Evolutionary conservation across 768 basidiomycete species (phyloP).

Genomic region (Dendrothele bispora): DNA sequence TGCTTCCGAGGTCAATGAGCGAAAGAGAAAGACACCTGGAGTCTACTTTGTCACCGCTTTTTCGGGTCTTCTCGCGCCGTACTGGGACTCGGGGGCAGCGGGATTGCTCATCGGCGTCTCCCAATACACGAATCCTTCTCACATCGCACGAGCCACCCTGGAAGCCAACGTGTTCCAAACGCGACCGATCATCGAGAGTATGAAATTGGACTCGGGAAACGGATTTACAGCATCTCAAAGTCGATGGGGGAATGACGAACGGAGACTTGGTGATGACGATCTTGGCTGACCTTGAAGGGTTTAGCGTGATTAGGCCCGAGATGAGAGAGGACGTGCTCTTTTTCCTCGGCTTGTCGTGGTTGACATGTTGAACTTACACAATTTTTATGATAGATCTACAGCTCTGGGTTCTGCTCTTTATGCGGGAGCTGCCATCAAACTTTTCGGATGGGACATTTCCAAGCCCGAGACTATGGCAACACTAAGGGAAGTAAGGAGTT

Average conservation of each 20-base stretch:
- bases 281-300: conserved; percentile 87
- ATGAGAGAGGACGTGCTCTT: conserved; percentile 83
- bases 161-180: conserved; percentile 98
- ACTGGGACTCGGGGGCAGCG: conserved; percentile 93
- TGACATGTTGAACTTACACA: too few species aligned
- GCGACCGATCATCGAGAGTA: conserved; percentile 90
- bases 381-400: conserved; percentile 63
- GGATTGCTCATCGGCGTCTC: conserved; percentile 84
- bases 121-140: conserved; percentile 85
- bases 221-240: conserved; percentile 82
- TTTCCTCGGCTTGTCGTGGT: too few species aligned
- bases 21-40: conserved; percentile 78
- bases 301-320: conserved; percentile 86
- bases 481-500: conserved; percentile 78
- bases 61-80: conserved; percentile 92
- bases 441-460: conserved; percentile 91
- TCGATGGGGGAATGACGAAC: conserved; percentile 97
- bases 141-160: conserved; percentile 91
- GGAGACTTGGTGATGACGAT: conserved; percentile 86
- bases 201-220: conserved; percentile 84
- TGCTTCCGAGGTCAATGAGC: conserved; percentile 80
- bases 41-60: conserved; percentile 97
- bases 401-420: conserved; percentile 93
- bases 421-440: conserved; percentile 80
- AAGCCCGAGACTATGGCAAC: conserved; percentile 84